Percentiles rank a stretch among this genome's conserved stretches.
phyloP scores from a whole-genome alignment of 192 early-diverging fungal species.

The Gigaspora rosea region DNA sequence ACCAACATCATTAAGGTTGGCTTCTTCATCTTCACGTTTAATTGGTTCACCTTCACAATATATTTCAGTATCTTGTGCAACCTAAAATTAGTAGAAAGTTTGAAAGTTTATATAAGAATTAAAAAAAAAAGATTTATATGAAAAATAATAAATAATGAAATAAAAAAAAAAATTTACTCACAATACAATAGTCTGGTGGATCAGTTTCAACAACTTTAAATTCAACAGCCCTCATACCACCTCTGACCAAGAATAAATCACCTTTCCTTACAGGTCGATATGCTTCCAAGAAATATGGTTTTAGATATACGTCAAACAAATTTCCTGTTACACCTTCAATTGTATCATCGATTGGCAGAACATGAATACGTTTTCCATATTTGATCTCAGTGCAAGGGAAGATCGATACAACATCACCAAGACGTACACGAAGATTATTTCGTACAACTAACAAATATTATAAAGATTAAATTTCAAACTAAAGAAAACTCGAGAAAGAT shows the following conservation, averaged over 20 bases:
- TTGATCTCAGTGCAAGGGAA: constrained; percentile 97
- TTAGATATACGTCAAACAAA: constrained; percentile 96
- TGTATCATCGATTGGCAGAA: constrained; percentile 97
- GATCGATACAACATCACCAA: constrained; percentile 95
- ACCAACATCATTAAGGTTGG: constrained; percentile 88
- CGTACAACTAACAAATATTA: constrained; percentile 72
- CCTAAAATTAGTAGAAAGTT: constrained; percentile 49
- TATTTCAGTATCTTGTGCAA: constrained; percentile 97
- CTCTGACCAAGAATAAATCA: constrained; percentile 91
- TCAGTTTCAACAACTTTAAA: constrained; percentile 98
- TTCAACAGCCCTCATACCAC: constrained; percentile 96
- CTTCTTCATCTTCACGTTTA: constrained; percentile 98
- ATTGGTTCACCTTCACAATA: constrained; percentile 99
- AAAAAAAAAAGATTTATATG: background rate
- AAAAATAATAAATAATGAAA: background rate
- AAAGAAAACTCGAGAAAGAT: background rate
- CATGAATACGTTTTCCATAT: constrained; percentile 95
- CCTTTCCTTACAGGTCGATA: constrained; percentile 96
- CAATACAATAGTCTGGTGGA: constrained; percentile 95
- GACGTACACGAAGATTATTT: constrained; percentile 90
- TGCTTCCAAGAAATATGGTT: constrained; percentile 98
- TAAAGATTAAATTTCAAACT: background rate
- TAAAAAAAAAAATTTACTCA: constrained; percentile 47
- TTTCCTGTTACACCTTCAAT: constrained; percentile 97
- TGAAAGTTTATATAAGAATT: background rate